Percentiles rank a stretch among this genome's conserved stretches.
These are phyloP conservation scores for Suillus placidus DNA, from an alignment of 768 basidiomycete species.

Conservation along the genomic window DNA sequence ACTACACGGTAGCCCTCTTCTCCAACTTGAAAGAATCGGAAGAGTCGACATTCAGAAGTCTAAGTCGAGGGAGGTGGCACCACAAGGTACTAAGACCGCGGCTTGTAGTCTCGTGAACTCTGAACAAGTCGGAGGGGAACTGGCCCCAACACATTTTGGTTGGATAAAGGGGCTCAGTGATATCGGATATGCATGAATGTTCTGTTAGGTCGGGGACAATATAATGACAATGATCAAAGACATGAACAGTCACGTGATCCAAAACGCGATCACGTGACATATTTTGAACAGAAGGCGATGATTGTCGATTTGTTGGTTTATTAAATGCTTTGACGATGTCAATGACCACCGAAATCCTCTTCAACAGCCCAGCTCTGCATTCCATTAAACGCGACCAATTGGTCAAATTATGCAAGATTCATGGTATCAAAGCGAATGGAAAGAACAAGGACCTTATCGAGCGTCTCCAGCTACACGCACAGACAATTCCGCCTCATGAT, in stretches of 20 bases:
- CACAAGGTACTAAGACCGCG: background rate
- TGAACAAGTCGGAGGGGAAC: background rate
- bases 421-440: conserved; percentile 76
- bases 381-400: conserved; percentile 86
- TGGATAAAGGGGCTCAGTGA: background rate
- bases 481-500: conserved; percentile 58
- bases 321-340: conserved; percentile 45
- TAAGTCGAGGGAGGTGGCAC: background rate
- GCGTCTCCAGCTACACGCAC: conserved; percentile 67
- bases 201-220: background rate
- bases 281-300: conserved; percentile 4
- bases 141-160: no score
- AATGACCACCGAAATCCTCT: conserved; percentile 76
- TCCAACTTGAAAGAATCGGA: background rate
- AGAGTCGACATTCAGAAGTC: background rate
- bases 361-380: conserved; percentile 82
- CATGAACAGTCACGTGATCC: background rate
- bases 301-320: background rate
- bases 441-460: conserved; percentile 78
- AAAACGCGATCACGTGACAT: conserved; percentile 12
- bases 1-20: background rate
- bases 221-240: background rate
- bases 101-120: background rate
- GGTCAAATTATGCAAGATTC: conserved; percentile 82
- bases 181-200: background rate